Evolutionary conservation across 208 protist genomes (phyloP).

Genomic region (Strigomonas galati): DNA sequence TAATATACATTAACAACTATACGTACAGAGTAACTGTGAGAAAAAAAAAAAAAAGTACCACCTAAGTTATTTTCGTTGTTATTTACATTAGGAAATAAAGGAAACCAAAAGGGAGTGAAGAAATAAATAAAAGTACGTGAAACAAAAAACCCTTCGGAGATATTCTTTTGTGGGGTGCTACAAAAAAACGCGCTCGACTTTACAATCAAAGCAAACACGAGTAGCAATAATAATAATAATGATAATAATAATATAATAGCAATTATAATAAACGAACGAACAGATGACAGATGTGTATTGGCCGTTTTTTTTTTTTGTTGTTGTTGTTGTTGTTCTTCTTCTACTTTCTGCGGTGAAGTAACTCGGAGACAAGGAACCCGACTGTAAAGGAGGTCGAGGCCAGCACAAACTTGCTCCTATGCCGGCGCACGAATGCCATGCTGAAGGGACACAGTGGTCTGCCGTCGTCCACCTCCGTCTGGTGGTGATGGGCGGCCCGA

Average conservation of each 20-base stretch:
- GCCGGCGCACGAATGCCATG: conserved; percentile 36
- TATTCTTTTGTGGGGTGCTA: no score
- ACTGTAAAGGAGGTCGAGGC: background rate
- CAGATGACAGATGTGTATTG: background rate
- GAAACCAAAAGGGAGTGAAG: conserved; percentile 11
- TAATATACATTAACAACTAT: background rate
- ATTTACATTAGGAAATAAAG: background rate
- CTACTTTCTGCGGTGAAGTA: background rate
- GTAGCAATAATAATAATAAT: conserved; percentile 16
- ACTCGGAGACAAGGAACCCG: background rate
- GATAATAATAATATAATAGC: conserved; percentile 1
- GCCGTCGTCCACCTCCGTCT: conserved; percentile 6
- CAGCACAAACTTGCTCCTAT: conserved; percentile 10
- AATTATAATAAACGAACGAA: background rate
- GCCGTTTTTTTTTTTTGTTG: background rate
- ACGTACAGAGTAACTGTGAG: background rate
- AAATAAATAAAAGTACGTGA: conserved; percentile 12
- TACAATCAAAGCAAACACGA: no score
- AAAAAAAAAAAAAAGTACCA: background rate
- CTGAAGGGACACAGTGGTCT: conserved; percentile 43
- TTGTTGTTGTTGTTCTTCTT: background rate
- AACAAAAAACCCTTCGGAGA: background rate
- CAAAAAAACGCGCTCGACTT: conserved; percentile 5
- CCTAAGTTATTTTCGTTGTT: no score
- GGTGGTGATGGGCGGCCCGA: conserved; percentile 3